Evolutionary conservation across 192 early-diverging fungal species (phyloP).

Genomic region (Oehlia diaphana): DNA sequence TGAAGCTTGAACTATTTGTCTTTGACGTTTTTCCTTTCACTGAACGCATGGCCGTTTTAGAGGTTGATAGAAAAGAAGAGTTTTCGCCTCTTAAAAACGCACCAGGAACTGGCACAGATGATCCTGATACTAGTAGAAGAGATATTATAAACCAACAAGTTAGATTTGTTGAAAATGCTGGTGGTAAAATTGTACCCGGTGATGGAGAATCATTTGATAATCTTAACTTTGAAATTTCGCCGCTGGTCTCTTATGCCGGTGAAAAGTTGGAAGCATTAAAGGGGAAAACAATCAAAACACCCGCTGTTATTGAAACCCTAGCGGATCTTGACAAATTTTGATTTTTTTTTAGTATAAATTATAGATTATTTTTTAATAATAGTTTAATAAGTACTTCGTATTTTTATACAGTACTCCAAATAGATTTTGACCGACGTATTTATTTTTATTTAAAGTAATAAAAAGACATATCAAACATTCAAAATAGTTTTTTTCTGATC

Average conservation of each 20-base stretch:
- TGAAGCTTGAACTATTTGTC: constrained; percentile 99
- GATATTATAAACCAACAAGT: constrained; percentile 88
- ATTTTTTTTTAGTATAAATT: neutral
- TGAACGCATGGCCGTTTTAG: constrained; percentile 86
- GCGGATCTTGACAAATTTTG: constrained; percentile 34
- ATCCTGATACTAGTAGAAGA: constrained; percentile 88
- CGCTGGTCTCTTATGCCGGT: constrained; percentile 89
- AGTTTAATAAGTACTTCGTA: too few species aligned
- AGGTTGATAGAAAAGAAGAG: constrained; percentile 90
- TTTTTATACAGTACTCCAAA: too few species aligned
- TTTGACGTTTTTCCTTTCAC: constrained; percentile 98
- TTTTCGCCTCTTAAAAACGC: constrained; percentile 99
- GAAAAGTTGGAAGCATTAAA: constrained; percentile 84
- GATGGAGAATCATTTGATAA: constrained; percentile 41
- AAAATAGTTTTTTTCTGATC: too few species aligned
- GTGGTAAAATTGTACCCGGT: constrained; percentile 70
- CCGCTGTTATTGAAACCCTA: constrained; percentile 46
- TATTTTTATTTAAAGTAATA: too few species aligned
- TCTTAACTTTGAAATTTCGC: constrained; percentile 80
- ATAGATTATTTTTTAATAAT: too few species aligned
- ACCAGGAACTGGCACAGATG: constrained; percentile 82
- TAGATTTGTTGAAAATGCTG: constrained; percentile 83
- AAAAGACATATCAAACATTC: too few species aligned
- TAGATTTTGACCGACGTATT: too few species aligned
- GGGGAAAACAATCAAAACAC: constrained; percentile 68